A percentile compares a stretch with the other conserved stretches of the same genome.
These are phyloP conservation scores for Talaromyces sp. DNA, from an alignment of 2,329 filamentous ascomycete genomes.

Conservation along the genomic window DNA sequence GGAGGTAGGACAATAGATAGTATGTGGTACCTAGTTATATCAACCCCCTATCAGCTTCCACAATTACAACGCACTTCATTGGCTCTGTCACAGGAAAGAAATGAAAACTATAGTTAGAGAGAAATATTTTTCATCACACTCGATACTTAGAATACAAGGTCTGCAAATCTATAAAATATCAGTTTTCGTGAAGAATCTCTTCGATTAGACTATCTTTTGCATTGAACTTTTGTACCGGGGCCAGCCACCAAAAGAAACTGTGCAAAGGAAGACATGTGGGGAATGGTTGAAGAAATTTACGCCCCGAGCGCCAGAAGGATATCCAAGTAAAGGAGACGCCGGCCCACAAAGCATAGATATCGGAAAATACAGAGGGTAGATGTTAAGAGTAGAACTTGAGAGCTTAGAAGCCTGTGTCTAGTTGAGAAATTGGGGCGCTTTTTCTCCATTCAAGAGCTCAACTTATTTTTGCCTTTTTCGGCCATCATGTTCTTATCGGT, in stretches of 20 bases:
- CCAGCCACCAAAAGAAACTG: slow-evolving; percentile 17
- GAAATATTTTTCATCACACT: too few species aligned
- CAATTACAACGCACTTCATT: too few species aligned
- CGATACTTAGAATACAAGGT: too few species aligned
- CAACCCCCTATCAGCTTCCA: too few species aligned
- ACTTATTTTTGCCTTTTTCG: background rate
- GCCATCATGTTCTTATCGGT: slow-evolving; percentile 35
- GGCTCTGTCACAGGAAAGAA: too few species aligned
- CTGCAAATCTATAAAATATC: too few species aligned
- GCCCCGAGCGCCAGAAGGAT: slow-evolving; percentile 25
- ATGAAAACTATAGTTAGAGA: too few species aligned
- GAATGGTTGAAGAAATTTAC: slow-evolving; percentile 12
- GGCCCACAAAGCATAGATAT: background rate
- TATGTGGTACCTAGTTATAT: too few species aligned
- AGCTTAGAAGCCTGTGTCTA: background rate
- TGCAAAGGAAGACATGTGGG: slow-evolving; percentile 12
- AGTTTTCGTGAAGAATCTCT: too few species aligned
- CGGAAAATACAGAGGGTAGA: background rate
- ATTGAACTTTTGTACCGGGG: slow-evolving; percentile 22
- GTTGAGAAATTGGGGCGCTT: background rate
- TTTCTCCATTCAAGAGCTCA: too few species aligned
- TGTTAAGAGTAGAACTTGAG: background rate
- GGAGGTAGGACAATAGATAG: too few species aligned
- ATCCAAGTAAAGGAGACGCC: slow-evolving; percentile 21
- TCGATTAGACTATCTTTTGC: slow-evolving; percentile 15